A percentile compares a stretch with the other conserved stretches of the same genome.
Evolutionary conservation across 2,329 filamentous ascomycete species (phyloP).

Genomic region (Didymella exigua): DNA sequence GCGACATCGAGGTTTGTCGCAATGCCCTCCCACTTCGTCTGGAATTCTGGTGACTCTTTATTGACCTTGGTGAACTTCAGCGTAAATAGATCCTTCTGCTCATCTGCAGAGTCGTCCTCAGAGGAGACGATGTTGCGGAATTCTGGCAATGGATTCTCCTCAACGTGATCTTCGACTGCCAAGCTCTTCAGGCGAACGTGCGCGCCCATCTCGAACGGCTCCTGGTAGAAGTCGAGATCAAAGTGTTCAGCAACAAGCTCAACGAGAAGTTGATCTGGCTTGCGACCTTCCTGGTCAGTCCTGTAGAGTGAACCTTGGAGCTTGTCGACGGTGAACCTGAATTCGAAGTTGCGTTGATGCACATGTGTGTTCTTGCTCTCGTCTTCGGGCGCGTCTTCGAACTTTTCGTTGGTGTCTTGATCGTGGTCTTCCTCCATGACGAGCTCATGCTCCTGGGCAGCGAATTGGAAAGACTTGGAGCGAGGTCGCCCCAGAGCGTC

Average conservation of each 20-base stretch:
- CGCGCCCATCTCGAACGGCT: conserved; percentile 90
- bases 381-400: conserved; percentile 70
- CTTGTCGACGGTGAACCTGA: conserved; percentile 94
- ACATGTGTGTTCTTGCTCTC: conserved; percentile 62
- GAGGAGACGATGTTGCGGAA: conserved; percentile 99
- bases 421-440: conserved; percentile 76
- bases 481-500: conserved; percentile 58
- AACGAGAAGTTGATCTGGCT: conserved; percentile 80
- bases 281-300: conserved; percentile 77
- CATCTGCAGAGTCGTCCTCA: conserved; percentile 71
- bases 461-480: conserved; percentile 76
- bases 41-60: conserved; percentile 88
- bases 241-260: conserved; percentile 92
- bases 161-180: conserved; percentile 92
- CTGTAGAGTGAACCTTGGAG: conserved; percentile 91
- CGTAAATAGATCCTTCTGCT: conserved; percentile 80
- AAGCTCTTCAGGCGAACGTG: conserved; percentile 87
- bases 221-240: conserved; percentile 82
- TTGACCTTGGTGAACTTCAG: conserved; percentile 92
- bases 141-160: conserved; percentile 79
- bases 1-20: conserved; percentile 90
- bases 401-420: conserved; percentile 66
- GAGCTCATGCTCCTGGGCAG: conserved; percentile 74
- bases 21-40: conserved; percentile 87
- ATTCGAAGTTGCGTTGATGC: conserved; percentile 90